A percentile compares a stretch with the other conserved stretches of the same genome.
phyloP scores from a whole-genome alignment of 2,329 filamentous ascomycete species.

The Mycogone perniciosa region DNA sequence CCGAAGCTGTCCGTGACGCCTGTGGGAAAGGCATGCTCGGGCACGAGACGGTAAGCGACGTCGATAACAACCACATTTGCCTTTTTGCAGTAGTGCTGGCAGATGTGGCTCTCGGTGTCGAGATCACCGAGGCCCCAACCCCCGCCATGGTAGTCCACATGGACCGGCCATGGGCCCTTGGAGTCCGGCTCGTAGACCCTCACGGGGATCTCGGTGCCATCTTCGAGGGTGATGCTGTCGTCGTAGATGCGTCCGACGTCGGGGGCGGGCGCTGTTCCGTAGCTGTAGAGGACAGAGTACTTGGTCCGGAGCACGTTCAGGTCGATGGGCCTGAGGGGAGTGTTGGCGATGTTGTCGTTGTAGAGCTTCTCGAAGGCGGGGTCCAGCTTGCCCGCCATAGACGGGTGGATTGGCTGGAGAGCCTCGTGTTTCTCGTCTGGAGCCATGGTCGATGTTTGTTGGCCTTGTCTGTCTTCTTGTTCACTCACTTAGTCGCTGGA shows the following conservation, averaged over 20 bases:
- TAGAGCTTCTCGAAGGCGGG: slow-evolving; percentile 42
- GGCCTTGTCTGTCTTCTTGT: background rate
- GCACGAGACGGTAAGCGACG: slow-evolving; percentile 46
- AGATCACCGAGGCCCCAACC: slow-evolving; percentile 45
- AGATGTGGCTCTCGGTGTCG: slow-evolving; percentile 43
- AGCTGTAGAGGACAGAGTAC: slow-evolving; percentile 40
- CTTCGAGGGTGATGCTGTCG: slow-evolving; percentile 26
- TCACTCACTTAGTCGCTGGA: background rate
- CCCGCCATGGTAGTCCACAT: slow-evolving; percentile 45
- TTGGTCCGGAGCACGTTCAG: slow-evolving; percentile 31
- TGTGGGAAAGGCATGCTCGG: slow-evolving; percentile 43
- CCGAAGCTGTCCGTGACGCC: slow-evolving; percentile 43
- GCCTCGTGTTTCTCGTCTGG: slow-evolving; percentile 31
- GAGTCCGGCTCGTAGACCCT: slow-evolving; percentile 39
- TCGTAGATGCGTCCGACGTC: slow-evolving; percentile 36
- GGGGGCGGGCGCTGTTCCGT: slow-evolving; percentile 36
- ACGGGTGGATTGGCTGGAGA: slow-evolving; percentile 43
- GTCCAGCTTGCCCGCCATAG: slow-evolving; percentile 39
- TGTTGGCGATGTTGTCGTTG: slow-evolving; percentile 38
- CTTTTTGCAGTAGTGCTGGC: slow-evolving; percentile 39
- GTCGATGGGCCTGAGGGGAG: slow-evolving; percentile 34
- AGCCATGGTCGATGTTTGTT: slow-evolving; percentile 1
- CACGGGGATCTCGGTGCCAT: slow-evolving; percentile 27
- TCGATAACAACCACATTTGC: slow-evolving; percentile 42
- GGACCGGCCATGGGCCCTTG: slow-evolving; percentile 38